Conservation (phyloP, 1,139 yeast genomes). For the Petasospora fabianii region DNA sequence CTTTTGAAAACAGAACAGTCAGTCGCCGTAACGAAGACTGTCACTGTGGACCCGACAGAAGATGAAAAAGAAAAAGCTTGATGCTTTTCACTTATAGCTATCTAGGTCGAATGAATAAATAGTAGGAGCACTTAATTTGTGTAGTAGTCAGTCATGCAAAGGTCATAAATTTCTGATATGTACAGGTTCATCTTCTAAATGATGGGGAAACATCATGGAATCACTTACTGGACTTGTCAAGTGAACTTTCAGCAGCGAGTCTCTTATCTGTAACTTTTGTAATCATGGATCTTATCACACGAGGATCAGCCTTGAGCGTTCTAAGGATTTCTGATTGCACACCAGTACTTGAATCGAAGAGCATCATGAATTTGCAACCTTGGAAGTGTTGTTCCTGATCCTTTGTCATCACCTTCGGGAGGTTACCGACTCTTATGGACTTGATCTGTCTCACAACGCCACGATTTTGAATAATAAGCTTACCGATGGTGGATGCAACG, state of each 20-base stretch:
- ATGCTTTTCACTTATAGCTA: background rate
- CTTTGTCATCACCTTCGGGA: slow-evolving; percentile 79
- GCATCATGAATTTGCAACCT: slow-evolving; percentile 82
- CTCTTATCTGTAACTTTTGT: slow-evolving; percentile 61
- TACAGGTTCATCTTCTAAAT: too few relatives aligned
- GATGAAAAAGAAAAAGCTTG: slow-evolving; percentile 1
- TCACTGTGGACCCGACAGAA: slow-evolving; percentile 50
- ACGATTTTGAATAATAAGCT: slow-evolving; percentile 78
- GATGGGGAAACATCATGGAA: too few relatives aligned
- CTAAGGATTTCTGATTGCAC: slow-evolving; percentile 84
- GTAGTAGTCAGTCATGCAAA: slow-evolving; percentile 3
- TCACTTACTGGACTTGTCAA: slow-evolving; percentile 34
- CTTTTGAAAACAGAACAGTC: slow-evolving; percentile 53
- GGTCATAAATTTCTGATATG: slow-evolving; percentile 3
- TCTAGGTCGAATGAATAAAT: too few relatives aligned
- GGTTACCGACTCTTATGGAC: slow-evolving; percentile 71
- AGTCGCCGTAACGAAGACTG: slow-evolving; percentile 59
- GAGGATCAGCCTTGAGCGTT: slow-evolving; percentile 81
- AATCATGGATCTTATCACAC: slow-evolving; percentile 77
- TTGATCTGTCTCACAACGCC: slow-evolving; percentile 85
- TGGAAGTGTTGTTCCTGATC: slow-evolving; percentile 89
- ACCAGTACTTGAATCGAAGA: slow-evolving; percentile 80
- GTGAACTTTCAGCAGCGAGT: slow-evolving; percentile 52
- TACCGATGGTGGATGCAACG: slow-evolving; percentile 78
- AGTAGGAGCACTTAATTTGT: too few relatives aligned